phyloP scores from a whole-genome alignment of 768 basidiomycete genomes.

The Pholiota molesta region DNA sequence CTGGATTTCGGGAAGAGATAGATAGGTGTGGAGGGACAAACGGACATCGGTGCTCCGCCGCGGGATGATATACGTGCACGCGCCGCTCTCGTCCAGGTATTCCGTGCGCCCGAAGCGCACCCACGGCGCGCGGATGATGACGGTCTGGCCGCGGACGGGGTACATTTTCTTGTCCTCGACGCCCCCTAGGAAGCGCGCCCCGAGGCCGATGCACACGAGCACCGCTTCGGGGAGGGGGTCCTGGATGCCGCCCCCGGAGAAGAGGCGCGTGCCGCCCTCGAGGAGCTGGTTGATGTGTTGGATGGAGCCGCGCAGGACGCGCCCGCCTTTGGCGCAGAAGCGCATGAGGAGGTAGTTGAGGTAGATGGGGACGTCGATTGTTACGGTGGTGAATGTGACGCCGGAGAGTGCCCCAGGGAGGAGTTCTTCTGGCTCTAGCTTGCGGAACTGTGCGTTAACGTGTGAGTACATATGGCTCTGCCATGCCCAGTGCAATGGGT shows the following conservation, averaged over 20 bases:
- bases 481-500: no score
- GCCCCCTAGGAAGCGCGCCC: slow-evolving; percentile 75
- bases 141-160: slow-evolving; percentile 85
- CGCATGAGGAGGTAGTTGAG: slow-evolving; percentile 69
- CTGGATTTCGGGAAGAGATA: neutral
- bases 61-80: slow-evolving; percentile 68
- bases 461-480: neutral
- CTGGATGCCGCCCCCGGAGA: slow-evolving; percentile 24
- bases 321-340: slow-evolving; percentile 68
- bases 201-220: slow-evolving; percentile 74
- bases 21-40: neutral
- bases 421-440: slow-evolving; percentile 35
- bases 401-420: slow-evolving; percentile 44
- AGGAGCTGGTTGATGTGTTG: slow-evolving; percentile 73
- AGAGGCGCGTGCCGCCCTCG: slow-evolving; percentile 56
- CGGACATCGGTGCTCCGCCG: slow-evolving; percentile 57
- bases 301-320: slow-evolving; percentile 56
- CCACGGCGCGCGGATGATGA: slow-evolving; percentile 72
- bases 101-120: slow-evolving; percentile 59
- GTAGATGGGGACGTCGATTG: slow-evolving; percentile 73
- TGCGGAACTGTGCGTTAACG: slow-evolving; percentile 35
- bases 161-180: slow-evolving; percentile 76
- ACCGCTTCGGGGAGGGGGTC: slow-evolving; percentile 52
- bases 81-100: slow-evolving; percentile 37
- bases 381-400: slow-evolving; percentile 64